Evolutionary conservation across 306 rosid species (phyloP).

Genomic region (Phaseolus lunatus): DNA sequence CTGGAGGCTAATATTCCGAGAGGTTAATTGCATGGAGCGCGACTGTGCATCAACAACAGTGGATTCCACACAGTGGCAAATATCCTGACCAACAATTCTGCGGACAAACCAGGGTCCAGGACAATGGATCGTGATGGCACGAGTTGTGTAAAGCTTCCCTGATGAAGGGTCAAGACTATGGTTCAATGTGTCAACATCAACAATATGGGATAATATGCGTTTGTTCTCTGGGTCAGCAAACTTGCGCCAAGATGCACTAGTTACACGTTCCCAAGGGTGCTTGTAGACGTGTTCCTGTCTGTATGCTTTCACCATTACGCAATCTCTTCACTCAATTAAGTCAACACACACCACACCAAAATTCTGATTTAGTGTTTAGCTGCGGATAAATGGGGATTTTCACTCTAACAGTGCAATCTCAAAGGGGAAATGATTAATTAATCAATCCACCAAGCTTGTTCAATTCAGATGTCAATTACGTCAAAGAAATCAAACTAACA

Average conservation of each 20-base stretch:
- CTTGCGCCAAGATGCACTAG: constrained; percentile 92
- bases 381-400: neutral
- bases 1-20: constrained; percentile 73
- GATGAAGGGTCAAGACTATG: constrained; percentile 59
- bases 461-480: neutral
- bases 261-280: constrained; percentile 97
- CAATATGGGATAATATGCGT: constrained; percentile 72
- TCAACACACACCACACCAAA: neutral
- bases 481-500: neutral
- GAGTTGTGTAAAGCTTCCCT: constrained; percentile 75
- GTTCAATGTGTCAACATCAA: constrained; percentile 85
- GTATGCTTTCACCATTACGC: constrained; percentile 77
- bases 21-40: constrained; percentile 67
- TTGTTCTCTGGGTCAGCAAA: constrained; percentile 86
- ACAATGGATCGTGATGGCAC: constrained; percentile 76
- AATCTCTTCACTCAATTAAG: constrained; percentile 39
- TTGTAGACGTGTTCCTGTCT: constrained; percentile 80
- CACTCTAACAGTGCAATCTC: neutral
- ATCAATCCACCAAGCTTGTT: neutral
- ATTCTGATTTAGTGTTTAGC: neutral
- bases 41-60: constrained; percentile 67
- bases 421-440: neutral
- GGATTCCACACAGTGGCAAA: constrained; percentile 82
- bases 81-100: constrained; percentile 81
- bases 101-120: constrained; percentile 90